phyloP scores from a whole-genome alignment of 1,139 yeast species.

The Meyerozyma sp. region DNA sequence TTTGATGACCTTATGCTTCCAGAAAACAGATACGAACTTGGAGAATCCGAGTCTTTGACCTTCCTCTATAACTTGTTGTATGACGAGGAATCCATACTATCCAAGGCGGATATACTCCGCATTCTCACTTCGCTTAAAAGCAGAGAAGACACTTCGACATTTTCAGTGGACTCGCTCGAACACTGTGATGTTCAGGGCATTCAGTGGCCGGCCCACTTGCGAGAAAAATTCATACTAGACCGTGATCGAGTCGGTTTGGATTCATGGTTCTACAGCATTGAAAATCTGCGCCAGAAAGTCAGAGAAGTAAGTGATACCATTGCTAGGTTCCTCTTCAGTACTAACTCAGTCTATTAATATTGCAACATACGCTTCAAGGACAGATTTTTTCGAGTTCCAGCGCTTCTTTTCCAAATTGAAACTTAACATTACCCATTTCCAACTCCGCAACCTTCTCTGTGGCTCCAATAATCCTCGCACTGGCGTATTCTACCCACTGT shows the following conservation, averaged over 20 bases:
- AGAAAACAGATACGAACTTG: constrained; percentile 30
- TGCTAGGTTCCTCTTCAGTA: background rate
- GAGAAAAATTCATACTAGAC: constrained; percentile 27
- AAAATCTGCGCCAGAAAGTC: constrained; percentile 28
- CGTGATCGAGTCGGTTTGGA: constrained; percentile 29
- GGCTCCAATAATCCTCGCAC: constrained; percentile 31
- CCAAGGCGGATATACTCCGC: constrained; percentile 32
- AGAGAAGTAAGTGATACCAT: constrained; percentile 23
- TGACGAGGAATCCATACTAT: constrained; percentile 30
- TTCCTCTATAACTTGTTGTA: constrained; percentile 36
- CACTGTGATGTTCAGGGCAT: constrained; percentile 33
- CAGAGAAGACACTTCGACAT: constrained; percentile 32
- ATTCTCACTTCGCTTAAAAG: constrained; percentile 31
- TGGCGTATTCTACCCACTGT: constrained; percentile 40
- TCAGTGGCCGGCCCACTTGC: constrained; percentile 28
- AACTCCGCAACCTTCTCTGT: constrained; percentile 48
- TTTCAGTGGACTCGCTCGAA: constrained; percentile 9
- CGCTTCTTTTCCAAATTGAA: constrained; percentile 40
- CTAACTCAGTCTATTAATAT: constrained; percentile 21
- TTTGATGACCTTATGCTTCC: background rate
- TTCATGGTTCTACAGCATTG: constrained; percentile 38
- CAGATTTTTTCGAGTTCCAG: constrained; percentile 35
- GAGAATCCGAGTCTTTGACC: constrained; percentile 36
- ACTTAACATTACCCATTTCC: constrained; percentile 53
- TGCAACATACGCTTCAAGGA: constrained; percentile 14